Conservation (phyloP, 345 rosid species). For the Moricandia moricandioides region DNA sequence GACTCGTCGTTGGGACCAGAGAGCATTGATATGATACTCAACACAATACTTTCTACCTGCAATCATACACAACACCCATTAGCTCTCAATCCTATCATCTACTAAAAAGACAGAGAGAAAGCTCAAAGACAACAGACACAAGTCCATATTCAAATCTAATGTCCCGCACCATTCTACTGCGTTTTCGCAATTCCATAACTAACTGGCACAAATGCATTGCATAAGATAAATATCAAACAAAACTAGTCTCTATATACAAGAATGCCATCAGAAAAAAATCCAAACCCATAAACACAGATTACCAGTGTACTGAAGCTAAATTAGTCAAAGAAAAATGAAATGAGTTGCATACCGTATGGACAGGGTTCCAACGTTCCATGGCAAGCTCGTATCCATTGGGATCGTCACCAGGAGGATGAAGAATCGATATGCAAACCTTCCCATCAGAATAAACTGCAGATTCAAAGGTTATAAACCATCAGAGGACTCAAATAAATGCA, state of each 20-base stretch:
- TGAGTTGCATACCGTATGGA: constrained; percentile 6
- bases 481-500: background rate
- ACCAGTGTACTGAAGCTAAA: too few relatives aligned
- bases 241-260: background rate
- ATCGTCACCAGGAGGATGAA: constrained; percentile 91
- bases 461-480: constrained; percentile 1
- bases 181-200: too few relatives aligned
- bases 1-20: constrained; percentile 91
- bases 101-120: background rate
- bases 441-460: constrained; percentile 71
- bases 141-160: background rate
- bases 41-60: constrained; percentile 87
- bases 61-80: constrained; percentile 3
- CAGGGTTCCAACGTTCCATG: constrained; percentile 74
- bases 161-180: too few relatives aligned
- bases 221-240: background rate
- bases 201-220: background rate
- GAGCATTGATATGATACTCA: constrained; percentile 93
- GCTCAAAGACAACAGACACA: background rate
- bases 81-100: background rate
- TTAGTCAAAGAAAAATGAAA: background rate
- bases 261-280: too few relatives aligned
- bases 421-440: constrained; percentile 79
- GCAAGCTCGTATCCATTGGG: constrained; percentile 92
- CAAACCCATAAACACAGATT: too few relatives aligned